These are phyloP conservation scores for Petunia secreta DNA, from an alignment of 257 asterid genomes.

Conservation along the genomic window DNA sequence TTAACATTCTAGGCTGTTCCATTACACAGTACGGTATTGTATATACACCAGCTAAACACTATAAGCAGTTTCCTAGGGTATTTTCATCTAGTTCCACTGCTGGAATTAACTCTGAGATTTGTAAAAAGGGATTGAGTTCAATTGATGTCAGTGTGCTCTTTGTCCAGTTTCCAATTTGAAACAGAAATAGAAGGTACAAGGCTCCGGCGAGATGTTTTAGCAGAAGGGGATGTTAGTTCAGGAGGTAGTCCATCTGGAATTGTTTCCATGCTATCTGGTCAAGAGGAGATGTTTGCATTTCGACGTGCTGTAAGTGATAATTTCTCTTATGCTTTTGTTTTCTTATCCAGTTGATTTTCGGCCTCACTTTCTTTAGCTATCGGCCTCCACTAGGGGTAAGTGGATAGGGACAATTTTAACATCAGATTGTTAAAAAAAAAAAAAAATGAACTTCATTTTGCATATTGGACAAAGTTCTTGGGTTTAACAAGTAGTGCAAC, in stretches of 20 bases:
- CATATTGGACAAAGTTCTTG: neutral
- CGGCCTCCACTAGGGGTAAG: neutral
- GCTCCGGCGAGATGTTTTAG: constrained; percentile 83
- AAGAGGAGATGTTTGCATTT: constrained; percentile 95
- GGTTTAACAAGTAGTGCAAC: neutral
- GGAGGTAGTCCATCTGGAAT: constrained; percentile 75
- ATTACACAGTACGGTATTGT: neutral
- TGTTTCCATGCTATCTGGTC: constrained; percentile 75
- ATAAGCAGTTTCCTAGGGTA: constrained; percentile 17
- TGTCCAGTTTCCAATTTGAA: constrained; percentile 90
- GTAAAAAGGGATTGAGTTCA: constrained; percentile 4
- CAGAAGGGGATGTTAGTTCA: constrained; percentile 75
- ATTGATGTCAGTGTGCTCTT: constrained; percentile 16
- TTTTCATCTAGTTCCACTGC: constrained; percentile 2
- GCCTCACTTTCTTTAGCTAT: neutral
- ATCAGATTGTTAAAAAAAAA: neutral
- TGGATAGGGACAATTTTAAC: neutral
- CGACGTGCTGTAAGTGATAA: constrained; percentile 84
- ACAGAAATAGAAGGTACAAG: constrained; percentile 82
- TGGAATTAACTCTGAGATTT: neutral
- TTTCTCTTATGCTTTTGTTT: constrained; percentile 6
- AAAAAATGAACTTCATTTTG: neutral
- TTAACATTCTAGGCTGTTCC: neutral
- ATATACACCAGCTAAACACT: constrained; percentile 3
- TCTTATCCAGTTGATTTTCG: neutral